Evolutionary conservation across 2,329 filamentous ascomycete species (phyloP).

Genomic region (Arthrobotrys sphaeroides): DNA sequence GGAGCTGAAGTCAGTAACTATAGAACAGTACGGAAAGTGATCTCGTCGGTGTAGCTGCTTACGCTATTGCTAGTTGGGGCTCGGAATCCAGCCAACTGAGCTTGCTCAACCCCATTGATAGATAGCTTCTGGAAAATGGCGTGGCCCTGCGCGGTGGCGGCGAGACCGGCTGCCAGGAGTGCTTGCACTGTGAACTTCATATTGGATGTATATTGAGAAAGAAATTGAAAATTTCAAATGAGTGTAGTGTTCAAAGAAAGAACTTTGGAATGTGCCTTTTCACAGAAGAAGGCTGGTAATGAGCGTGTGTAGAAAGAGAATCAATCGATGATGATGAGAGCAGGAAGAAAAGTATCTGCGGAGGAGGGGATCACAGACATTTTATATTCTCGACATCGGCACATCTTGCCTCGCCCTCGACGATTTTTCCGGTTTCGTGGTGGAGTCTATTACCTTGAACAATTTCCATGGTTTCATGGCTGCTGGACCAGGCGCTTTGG

Average conservation of each 20-base stretch:
- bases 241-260: constrained; percentile 30
- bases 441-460: constrained; percentile 15
- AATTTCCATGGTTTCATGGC: constrained; percentile 42
- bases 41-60: too few relatives aligned
- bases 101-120: constrained; percentile 65
- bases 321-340: constrained; percentile 14
- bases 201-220: constrained; percentile 47
- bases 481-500: constrained; percentile 34
- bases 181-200: constrained; percentile 53
- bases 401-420: constrained; percentile 15
- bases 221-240: constrained; percentile 55
- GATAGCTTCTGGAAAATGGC: constrained; percentile 65
- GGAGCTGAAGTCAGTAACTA: background rate
- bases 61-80: constrained; percentile 65
- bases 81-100: constrained; percentile 65
- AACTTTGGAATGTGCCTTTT: constrained; percentile 41
- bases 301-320: constrained; percentile 29
- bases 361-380: background rate
- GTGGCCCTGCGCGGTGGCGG: constrained; percentile 61
- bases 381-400: constrained; percentile 35
- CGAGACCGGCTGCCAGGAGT: constrained; percentile 54
- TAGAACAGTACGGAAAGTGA: too few relatives aligned
- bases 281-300: constrained; percentile 32
- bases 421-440: constrained; percentile 21
- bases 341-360: background rate